These are phyloP conservation scores for Cenchrus purpureus DNA, from an alignment of 176 grass and related monocot genomes.

Conservation along the genomic window DNA sequence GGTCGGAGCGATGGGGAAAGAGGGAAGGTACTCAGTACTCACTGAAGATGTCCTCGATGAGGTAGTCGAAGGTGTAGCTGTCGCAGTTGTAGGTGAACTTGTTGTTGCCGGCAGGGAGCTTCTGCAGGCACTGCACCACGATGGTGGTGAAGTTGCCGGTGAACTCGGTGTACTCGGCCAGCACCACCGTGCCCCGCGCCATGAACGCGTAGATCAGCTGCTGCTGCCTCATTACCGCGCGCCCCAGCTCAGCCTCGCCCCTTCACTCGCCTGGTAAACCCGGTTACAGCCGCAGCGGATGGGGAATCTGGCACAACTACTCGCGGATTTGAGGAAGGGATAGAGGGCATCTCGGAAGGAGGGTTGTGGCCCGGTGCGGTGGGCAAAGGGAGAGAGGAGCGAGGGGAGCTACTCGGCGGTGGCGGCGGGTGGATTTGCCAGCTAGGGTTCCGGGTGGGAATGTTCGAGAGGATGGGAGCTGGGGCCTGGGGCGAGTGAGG, in stretches of 20 bases:
- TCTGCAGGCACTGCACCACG: constrained; percentile 87
- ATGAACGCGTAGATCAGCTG: constrained; percentile 95
- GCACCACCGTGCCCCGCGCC: constrained; percentile 77
- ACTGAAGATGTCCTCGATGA: constrained; percentile 95
- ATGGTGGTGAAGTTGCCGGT: constrained; percentile 94
- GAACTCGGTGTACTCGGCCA: constrained; percentile 95
- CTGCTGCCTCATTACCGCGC: constrained; percentile 73
- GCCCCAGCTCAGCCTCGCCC: background rate
- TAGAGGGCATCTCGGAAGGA: too few relatives aligned
- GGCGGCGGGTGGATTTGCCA: too few relatives aligned
- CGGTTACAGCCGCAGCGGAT: too few relatives aligned
- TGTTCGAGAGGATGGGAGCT: too few relatives aligned
- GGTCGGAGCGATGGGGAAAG: background rate
- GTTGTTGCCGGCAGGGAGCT: constrained; percentile 89
- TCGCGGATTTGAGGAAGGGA: too few relatives aligned
- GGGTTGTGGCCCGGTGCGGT: too few relatives aligned
- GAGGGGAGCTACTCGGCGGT: too few relatives aligned
- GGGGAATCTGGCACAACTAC: too few relatives aligned
- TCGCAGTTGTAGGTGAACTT: constrained; percentile 98
- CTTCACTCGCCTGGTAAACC: background rate
- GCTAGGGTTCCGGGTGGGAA: too few relatives aligned
- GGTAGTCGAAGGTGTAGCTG: constrained; percentile 95
- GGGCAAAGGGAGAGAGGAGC: too few relatives aligned
- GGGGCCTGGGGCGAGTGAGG: too few relatives aligned
- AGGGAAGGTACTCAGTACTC: constrained; percentile 4